Evolutionary conservation across 805 yeast genomes (phyloP).

Genomic region (Monosporozyma servazzii): DNA sequence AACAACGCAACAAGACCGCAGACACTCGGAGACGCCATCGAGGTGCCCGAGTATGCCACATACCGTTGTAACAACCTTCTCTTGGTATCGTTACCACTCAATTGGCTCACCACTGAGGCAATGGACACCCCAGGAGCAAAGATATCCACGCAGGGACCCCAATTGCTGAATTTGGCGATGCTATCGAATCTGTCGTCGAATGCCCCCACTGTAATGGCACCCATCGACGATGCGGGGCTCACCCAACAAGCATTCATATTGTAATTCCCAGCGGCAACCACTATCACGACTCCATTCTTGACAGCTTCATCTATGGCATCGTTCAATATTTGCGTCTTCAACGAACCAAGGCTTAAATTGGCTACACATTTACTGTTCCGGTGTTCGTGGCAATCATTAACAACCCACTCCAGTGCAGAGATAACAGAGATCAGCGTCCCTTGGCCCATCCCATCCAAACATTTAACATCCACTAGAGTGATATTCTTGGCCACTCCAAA

Average conservation of each 20-base stretch:
- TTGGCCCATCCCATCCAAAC: conserved; percentile 55
- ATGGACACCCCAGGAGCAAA: conserved; percentile 76
- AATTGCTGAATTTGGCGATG: conserved; percentile 75
- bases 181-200: conserved; percentile 64
- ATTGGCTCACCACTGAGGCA: conserved; percentile 40
- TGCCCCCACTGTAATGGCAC: conserved; percentile 80
- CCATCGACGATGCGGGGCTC: conserved; percentile 76
- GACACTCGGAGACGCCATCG: conserved; percentile 75
- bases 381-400: conserved; percentile 39
- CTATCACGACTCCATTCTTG: conserved; percentile 59
- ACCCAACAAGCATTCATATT: conserved; percentile 67
- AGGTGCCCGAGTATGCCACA: conserved; percentile 54
- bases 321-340: conserved; percentile 55
- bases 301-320: conserved; percentile 69
- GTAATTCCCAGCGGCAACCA: conserved; percentile 83
- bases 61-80: conserved; percentile 7
- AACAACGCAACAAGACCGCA: conserved; percentile 54
- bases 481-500: conserved; percentile 78
- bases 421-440: conserved; percentile 63
- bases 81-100: neutral
- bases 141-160: conserved; percentile 86
- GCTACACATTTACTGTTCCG: conserved; percentile 46
- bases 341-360: conserved; percentile 75
- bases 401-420: conserved; percentile 59
- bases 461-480: conserved; percentile 63